phyloP scores from a whole-genome alignment of 2,329 filamentous ascomycete species.

The Trichoderma koningii region DNA sequence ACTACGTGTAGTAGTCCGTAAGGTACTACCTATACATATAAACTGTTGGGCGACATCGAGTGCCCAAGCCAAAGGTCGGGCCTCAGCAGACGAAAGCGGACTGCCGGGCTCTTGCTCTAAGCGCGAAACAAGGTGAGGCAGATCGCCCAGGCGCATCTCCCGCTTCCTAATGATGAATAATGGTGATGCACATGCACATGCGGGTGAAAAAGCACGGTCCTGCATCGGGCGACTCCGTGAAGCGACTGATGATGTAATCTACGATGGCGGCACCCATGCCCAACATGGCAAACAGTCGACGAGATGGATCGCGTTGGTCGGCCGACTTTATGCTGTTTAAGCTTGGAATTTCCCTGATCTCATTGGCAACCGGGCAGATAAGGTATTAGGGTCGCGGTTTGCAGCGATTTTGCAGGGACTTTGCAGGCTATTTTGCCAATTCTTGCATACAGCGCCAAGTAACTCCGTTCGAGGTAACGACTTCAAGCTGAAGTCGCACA shows the following conservation, averaged over 20 bases:
- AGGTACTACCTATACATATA: neutral
- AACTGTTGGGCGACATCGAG: neutral
- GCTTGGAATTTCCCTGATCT: neutral
- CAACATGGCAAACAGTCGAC: no score
- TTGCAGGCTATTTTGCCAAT: neutral
- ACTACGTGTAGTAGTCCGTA: no score
- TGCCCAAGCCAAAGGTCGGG: no score
- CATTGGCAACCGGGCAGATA: neutral
- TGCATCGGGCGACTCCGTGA: neutral
- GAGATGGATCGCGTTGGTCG: no score
- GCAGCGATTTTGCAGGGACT: no score
- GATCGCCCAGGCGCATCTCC: neutral
- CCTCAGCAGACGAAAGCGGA: no score
- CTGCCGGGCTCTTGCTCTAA: neutral
- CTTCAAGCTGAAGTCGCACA: neutral
- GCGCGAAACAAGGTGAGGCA: neutral
- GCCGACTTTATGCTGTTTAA: no score
- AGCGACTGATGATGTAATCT: conserved; percentile 14
- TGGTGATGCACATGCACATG: conserved; percentile 3
- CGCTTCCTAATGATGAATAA: conserved; percentile 16
- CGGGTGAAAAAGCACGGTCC: neutral
- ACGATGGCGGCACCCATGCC: no score
- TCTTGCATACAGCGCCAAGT: neutral
- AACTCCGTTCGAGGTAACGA: neutral
- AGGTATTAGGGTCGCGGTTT: no score